phyloP scores from a whole-genome alignment of 345 rosid genomes.

The Dimocarpus longan region DNA sequence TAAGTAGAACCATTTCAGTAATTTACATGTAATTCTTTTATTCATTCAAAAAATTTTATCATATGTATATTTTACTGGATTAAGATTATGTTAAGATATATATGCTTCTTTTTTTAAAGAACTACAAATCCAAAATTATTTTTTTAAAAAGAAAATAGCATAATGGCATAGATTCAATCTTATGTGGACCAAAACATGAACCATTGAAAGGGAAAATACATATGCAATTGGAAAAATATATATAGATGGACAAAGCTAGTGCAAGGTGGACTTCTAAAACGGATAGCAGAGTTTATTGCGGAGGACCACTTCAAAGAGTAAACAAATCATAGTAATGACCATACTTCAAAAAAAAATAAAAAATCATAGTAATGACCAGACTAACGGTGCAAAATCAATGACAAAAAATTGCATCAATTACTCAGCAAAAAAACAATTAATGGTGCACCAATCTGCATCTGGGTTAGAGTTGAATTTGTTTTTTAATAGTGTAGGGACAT shows the following conservation, averaged over 20 bases:
- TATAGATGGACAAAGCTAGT: neutral
- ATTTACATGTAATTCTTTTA: too few species aligned
- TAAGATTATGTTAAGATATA: too few species aligned
- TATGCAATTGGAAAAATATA: neutral
- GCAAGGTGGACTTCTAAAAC: neutral
- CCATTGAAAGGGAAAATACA: constrained; percentile 3
- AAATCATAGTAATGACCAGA: neutral
- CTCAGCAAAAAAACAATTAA: neutral
- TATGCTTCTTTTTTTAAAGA: too few species aligned
- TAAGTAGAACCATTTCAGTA: too few species aligned
- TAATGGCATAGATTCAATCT: constrained; percentile 3
- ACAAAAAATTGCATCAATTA: neutral
- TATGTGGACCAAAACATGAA: neutral
- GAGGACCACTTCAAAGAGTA: constrained; percentile 11
- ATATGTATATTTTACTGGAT: too few species aligned
- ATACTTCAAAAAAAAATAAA: neutral
- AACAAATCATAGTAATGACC: neutral
- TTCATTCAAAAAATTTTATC: too few species aligned
- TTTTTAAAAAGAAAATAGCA: too few species aligned
- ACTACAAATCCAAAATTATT: too few species aligned
- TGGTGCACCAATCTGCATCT: neutral
- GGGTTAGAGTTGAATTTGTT: neutral
- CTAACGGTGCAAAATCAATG: neutral
- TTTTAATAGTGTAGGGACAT: neutral
- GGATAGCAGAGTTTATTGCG: neutral